Base-by-base conservation (phyloP, 1,284 basidiomycete genomes). In the Fomitopsis schrenkii region DNA sequence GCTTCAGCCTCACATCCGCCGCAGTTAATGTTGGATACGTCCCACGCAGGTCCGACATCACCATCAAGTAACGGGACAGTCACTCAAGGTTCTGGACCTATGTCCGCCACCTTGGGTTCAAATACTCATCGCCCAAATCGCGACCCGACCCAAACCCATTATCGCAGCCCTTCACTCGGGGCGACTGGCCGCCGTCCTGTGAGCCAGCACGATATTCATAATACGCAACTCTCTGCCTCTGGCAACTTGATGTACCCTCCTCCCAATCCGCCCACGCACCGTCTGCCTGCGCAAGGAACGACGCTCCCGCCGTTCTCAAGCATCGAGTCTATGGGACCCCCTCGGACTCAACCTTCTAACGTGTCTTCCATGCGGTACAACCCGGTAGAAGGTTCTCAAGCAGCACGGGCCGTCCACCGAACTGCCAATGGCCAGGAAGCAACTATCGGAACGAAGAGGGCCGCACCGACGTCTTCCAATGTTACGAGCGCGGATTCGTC, bases 401-500 rank as follows among this genome's bases (percentile, higher is more conserved):
- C 72, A 30, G 76, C 79, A 44, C 74, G 77, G 59, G 74, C 77
- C 58, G 63, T 67, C 54, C 64, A 74, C 59, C 76, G 79, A 70
- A 77, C 77, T 56, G 55, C 66, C 55, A 68, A 70, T 56, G 68
- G 68, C 26, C 66, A 68, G 68, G 74, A 61, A 59, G 68, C 59
- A 67, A 71, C 74, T 57, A 68, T 79, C 53, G 78, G 79, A 44
- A 75, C 81, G 59, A 91, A 90, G 74, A 80, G 90, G 62, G 77
- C 81, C 30, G 82, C 84, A 53, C 81, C 84, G 1, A 72, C 78
- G 3, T 81, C 84, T 8, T 88, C 89, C 0, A 86, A 83, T 67
- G 83, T 85, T 59, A 85, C 87, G 5, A 91, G 88, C 65, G 84
- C 87, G 14, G 85, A 91, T 72, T 91, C 90, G 2, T 90, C 90